phyloP scores from a whole-genome alignment of 495 filamentous ascomycete genomes.

The Trichoderma orchidacearum region DNA sequence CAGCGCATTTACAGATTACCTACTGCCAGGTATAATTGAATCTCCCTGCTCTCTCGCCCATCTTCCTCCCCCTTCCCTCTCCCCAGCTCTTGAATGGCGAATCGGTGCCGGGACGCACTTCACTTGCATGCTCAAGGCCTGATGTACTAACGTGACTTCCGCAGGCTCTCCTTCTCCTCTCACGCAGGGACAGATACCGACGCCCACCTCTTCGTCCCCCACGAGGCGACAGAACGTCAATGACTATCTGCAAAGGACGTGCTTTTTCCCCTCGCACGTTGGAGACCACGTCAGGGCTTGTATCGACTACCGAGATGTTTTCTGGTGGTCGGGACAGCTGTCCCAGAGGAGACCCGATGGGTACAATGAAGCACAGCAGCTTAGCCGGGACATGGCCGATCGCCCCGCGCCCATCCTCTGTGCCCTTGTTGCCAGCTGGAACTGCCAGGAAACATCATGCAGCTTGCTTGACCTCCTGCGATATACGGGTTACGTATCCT shows the following conservation, averaged over 20 bases:
- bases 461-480: conserved; percentile 33
- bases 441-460: conserved; percentile 24
- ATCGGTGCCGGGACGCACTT: no score
- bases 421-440: conserved; percentile 33
- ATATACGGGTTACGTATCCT: conserved; percentile 26
- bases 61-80: background rate
- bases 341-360: conserved; percentile 26
- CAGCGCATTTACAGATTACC: conserved; percentile 24
- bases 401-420: conserved; percentile 25
- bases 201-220: conserved; percentile 33
- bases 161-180: conserved; percentile 25
- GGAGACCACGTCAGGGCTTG: conserved; percentile 23
- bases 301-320: conserved; percentile 34
- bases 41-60: background rate
- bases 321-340: conserved; percentile 36
- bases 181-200: conserved; percentile 24
- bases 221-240: conserved; percentile 36
- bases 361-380: conserved; percentile 25
- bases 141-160: conserved; percentile 2
- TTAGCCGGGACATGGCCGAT: conserved; percentile 15
- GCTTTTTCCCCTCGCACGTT: conserved; percentile 20
- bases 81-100: no score
- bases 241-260: conserved; percentile 31
- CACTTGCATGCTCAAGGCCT: no score
- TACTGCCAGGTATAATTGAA: conserved; percentile 25